Evolutionary conservation across 371 early-diverging fungal species (phyloP), one percentile per base, ranked within the genome.

Genomic region (Actinomortierella ambigua): DNA sequence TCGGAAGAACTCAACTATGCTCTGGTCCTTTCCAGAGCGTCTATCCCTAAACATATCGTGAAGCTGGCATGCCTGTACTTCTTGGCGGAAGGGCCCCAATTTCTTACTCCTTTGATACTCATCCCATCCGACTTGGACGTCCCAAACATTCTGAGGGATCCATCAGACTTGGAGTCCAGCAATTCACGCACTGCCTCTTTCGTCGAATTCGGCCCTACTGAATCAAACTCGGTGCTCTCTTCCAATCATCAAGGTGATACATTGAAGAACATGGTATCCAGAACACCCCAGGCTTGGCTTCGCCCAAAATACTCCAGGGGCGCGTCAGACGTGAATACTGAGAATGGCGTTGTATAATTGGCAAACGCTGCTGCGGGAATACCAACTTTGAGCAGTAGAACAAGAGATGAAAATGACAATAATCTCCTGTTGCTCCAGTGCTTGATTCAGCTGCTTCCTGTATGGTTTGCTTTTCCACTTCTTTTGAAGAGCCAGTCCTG

Each of bases 181-280:
- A 51, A 17, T 27, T 64, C 54, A 1, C 48, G 15, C 50, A 9
- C 44, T 55, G 51, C 50, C 55, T 54, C 20, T 62, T 62, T 47
- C 55, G 22, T 15, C 57, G 44, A 11, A 28, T 23, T 24, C 44
- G 57, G 2, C 29, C 34, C n/a, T 62, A 55, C 39, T 56, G n/a
- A 2, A 50, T 52, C 11, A 17, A 41, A 13, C 50, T 27, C n/a
- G n/a, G n/a, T n/a, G n/a, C 18, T 62, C 63, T 1, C 63, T 57
- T 3, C 63, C 63, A 44, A 62, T 13, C 40, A 51, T 26, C 17
- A 62, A 1, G 5, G 39, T 22, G 65, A 41, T 13, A 58, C 3
- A 28, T 64, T 55, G 39, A 24, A 58, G n/a, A 64, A 64, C 43
- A 64, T 20, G 3, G 53, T 20, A 26, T 63, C 63, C 28, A 58